Evolutionary conservation across 805 yeast genomes (phyloP).

Genomic region (Candida vaughaniae): DNA sequence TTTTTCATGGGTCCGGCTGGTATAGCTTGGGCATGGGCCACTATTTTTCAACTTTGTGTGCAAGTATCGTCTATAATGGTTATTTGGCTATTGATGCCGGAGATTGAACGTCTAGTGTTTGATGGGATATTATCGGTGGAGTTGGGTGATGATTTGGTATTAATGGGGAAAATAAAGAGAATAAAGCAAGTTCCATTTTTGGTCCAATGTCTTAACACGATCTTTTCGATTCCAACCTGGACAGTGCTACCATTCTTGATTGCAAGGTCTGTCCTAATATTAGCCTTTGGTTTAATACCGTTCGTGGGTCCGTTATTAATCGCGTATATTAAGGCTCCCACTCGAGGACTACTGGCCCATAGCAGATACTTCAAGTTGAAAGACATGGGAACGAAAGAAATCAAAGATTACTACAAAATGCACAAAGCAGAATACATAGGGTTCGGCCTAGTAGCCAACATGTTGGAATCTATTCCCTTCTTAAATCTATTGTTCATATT

Average conservation of each 20-base stretch:
- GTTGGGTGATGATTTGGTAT: slow-evolving; percentile 44
- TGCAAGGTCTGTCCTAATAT: slow-evolving; percentile 29
- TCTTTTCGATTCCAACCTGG: slow-evolving; percentile 34
- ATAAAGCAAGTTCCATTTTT: slow-evolving; percentile 29
- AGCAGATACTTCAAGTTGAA: slow-evolving; percentile 57
- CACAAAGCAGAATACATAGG: slow-evolving; percentile 44
- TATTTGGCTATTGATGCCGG: slow-evolving; percentile 44
- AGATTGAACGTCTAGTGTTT: slow-evolving; percentile 45
- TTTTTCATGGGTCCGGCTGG: slow-evolving; percentile 54
- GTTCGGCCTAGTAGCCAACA: slow-evolving; percentile 53
- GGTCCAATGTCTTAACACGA: slow-evolving; percentile 24
- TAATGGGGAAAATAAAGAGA: slow-evolving; percentile 36
- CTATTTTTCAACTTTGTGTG: slow-evolving; percentile 43
- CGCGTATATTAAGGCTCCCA: slow-evolving; percentile 51
- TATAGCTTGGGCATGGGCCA: slow-evolving; percentile 42
- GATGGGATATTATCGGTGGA: slow-evolving; percentile 48
- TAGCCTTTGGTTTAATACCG: slow-evolving; percentile 51
- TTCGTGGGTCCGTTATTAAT: slow-evolving; percentile 57
- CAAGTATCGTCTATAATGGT: slow-evolving; percentile 43
- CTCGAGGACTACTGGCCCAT: slow-evolving; percentile 53
- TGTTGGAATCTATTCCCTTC: slow-evolving; percentile 55
- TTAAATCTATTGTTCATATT: slow-evolving; percentile 53
- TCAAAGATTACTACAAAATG: slow-evolving; percentile 32
- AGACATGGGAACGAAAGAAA: slow-evolving; percentile 45
- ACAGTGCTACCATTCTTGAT: slow-evolving; percentile 43